phyloP scores from a whole-genome alignment of 352 stramenopile species.

The Pythium monospermum region DNA sequence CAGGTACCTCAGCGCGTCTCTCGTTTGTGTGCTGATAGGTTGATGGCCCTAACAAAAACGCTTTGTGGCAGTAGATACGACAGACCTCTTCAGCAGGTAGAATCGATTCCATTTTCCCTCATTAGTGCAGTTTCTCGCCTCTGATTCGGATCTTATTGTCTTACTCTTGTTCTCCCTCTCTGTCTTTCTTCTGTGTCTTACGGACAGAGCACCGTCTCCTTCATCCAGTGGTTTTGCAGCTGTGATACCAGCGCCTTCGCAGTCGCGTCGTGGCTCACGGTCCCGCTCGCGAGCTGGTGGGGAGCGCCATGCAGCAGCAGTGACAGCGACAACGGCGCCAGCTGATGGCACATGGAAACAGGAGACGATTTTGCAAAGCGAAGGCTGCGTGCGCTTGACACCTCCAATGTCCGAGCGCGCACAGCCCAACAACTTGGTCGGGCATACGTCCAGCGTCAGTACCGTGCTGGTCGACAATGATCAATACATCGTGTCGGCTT shows the following conservation, averaged over 20 bases:
- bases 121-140: no score
- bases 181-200: no score
- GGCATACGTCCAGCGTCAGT: slow-evolving; percentile 58
- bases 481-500: slow-evolving; percentile 57
- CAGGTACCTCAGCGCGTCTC: background rate
- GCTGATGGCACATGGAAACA: no score
- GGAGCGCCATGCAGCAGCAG: no score
- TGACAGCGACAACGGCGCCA: no score
- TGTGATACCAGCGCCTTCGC: background rate
- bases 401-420: slow-evolving; percentile 12
- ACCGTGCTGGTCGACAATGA: slow-evolving; percentile 45
- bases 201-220: background rate
- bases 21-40: no score
- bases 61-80: no score
- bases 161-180: no score
- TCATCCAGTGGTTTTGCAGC: background rate
- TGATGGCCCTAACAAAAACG: no score
- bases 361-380: background rate
- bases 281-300: background rate
- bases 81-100: no score
- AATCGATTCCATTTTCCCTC: no score
- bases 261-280: slow-evolving; percentile 8
- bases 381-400: background rate
- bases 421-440: slow-evolving; percentile 42
- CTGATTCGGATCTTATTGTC: no score